Percentiles rank a stretch among this genome's conserved stretches.
phyloP scores from a whole-genome alignment of 805 yeast species.

The Kodamaea leandrae region DNA sequence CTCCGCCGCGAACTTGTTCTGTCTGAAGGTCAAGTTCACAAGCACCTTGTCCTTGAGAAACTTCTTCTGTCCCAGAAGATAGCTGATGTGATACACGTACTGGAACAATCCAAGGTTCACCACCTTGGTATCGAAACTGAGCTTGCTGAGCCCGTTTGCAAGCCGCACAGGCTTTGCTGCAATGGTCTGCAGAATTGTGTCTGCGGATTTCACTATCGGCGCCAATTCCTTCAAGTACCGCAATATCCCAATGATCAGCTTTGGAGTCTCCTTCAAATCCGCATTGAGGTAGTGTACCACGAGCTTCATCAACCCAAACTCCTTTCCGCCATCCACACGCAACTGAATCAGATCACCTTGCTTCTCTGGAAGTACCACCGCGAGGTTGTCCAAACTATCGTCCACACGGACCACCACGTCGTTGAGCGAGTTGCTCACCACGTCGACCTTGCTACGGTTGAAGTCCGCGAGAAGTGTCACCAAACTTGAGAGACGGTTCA shows the following conservation, averaged over 20 bases:
- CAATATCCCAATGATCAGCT: constrained; percentile 29
- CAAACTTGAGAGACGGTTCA: constrained; percentile 31
- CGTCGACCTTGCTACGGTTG: constrained; percentile 24
- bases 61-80: constrained; percentile 29
- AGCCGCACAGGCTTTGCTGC: constrained; percentile 16
- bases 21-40: constrained; percentile 13
- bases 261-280: constrained; percentile 16
- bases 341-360: constrained; percentile 2
- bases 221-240: constrained; percentile 32
- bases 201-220: constrained; percentile 28
- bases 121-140: constrained; percentile 33
- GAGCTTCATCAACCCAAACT: constrained; percentile 11
- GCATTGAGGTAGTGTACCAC: constrained; percentile 24
- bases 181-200: constrained; percentile 16
- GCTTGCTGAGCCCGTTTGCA: constrained; percentile 30
- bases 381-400: constrained; percentile 15
- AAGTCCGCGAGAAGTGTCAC: constrained; percentile 35
- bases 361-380: constrained; percentile 15
- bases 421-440: constrained; percentile 26
- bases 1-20: constrained; percentile 29
- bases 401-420: constrained; percentile 31
- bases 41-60: constrained; percentile 33
- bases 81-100: constrained; percentile 30
- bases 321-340: constrained; percentile 1
- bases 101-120: constrained; percentile 31